Conservation (phyloP, 495 filamentous ascomycete species). For the Jackrogersella multiformis region DNA sequence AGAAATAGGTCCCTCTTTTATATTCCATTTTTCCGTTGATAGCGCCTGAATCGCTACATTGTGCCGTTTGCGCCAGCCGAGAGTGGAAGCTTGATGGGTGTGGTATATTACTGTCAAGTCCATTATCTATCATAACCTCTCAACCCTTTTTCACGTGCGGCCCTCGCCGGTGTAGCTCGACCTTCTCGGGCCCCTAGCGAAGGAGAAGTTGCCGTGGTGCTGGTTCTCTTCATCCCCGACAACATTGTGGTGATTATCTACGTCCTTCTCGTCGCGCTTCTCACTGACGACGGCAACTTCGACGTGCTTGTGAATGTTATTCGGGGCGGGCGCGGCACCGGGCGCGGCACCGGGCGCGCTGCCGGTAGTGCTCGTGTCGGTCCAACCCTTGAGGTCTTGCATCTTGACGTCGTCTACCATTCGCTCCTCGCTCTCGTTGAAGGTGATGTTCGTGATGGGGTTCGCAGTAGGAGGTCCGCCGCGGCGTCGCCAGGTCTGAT, state of each 20-base stretch:
- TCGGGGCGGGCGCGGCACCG: constrained; percentile 12
- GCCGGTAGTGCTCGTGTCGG: constrained; percentile 36
- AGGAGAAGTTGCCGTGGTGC: constrained; percentile 39
- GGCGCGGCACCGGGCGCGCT: no score
- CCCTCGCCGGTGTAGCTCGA: constrained; percentile 33
- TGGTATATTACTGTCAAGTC: constrained; percentile 19
- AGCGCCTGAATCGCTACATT: constrained; percentile 19
- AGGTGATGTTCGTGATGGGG: constrained; percentile 58
- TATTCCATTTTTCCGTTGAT: constrained; percentile 22
- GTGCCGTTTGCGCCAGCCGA: constrained; percentile 28
- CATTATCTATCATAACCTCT: constrained; percentile 13
- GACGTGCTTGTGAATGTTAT: constrained; percentile 39
- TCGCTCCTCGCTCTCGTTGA: constrained; percentile 62
- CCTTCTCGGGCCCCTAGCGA: constrained; percentile 33
- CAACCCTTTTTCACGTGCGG: constrained; percentile 16
- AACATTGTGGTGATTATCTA: constrained; percentile 8
- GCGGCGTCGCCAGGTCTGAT: constrained; percentile 53
- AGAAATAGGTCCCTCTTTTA: neutral
- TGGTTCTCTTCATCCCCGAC: constrained; percentile 37
- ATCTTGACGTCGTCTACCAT: constrained; percentile 55
- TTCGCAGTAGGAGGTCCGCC: constrained; percentile 52
- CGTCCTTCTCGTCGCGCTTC: constrained; percentile 18
- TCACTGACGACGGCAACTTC: constrained; percentile 40
- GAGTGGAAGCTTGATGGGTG: constrained; percentile 12
- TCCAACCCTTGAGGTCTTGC: constrained; percentile 47